These are phyloP conservation scores for Coemansia sp. DNA, from an alignment of 192 early-diverging fungal genomes.

Conservation along the genomic window DNA sequence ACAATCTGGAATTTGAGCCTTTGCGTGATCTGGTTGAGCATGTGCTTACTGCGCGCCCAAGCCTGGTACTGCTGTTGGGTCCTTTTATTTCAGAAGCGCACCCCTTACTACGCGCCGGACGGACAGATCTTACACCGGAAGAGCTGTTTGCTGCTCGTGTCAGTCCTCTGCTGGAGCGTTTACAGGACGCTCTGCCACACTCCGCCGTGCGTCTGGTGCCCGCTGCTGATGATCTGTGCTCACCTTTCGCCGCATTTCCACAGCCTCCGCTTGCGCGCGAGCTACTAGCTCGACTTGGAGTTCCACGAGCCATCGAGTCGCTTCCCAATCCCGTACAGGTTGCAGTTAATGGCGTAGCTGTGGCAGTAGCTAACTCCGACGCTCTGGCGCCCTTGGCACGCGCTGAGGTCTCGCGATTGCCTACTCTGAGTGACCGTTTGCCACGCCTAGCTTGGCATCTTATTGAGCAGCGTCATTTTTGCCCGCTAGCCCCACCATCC, in stretches of 20 bases:
- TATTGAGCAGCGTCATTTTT: slow-evolving; percentile 77
- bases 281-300: slow-evolving; percentile 24
- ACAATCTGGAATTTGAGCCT: slow-evolving; percentile 78
- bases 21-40: slow-evolving; percentile 72
- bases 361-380: slow-evolving; percentile 79
- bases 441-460: slow-evolving; percentile 72
- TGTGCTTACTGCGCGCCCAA: slow-evolving; percentile 63
- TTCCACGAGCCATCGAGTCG: slow-evolving; percentile 35
- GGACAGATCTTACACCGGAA: slow-evolving; percentile 57
- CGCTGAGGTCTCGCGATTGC: slow-evolving; percentile 63
- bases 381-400: slow-evolving; percentile 67
- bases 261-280: slow-evolving; percentile 71
- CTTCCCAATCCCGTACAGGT: slow-evolving; percentile 83
- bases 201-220: slow-evolving; percentile 69
- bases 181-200: slow-evolving; percentile 52
- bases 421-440: slow-evolving; percentile 61
- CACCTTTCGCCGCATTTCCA: slow-evolving; percentile 74
- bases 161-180: slow-evolving; percentile 55
- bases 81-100: slow-evolving; percentile 69
- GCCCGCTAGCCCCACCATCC: slow-evolving; percentile 78
- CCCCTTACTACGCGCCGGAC: slow-evolving; percentile 58
- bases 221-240: slow-evolving; percentile 70
- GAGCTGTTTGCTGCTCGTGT: slow-evolving; percentile 67
- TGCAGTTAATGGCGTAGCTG: slow-evolving; percentile 75
- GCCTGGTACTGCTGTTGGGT: slow-evolving; percentile 78